Evolutionary conservation across 441 rosid genomes (phyloP).

Genomic region (Gossypium davidsonii): DNA sequence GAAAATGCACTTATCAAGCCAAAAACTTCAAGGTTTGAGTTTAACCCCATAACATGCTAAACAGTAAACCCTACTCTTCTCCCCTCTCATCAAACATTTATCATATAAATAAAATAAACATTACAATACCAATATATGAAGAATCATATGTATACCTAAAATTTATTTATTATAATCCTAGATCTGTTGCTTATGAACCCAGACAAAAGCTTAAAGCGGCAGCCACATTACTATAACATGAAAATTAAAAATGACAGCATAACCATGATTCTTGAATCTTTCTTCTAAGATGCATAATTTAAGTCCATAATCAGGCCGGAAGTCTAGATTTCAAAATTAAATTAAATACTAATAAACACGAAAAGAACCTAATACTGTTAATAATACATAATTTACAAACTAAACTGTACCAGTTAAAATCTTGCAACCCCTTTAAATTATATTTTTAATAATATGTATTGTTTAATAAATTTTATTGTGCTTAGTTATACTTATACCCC

Average conservation of each 20-base stretch:
- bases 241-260: slow-evolving; percentile 11
- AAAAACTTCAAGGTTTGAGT: neutral
- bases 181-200: slow-evolving; percentile 7
- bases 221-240: neutral
- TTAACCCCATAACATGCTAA: neutral
- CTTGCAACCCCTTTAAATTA: neutral
- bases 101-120: neutral
- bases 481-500: neutral
- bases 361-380: neutral
- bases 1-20: neutral
- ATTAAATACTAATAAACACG: neutral
- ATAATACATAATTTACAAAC: neutral
- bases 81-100: neutral
- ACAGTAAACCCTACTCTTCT: neutral
- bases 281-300: neutral
- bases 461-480: neutral
- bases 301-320: neutral
- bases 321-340: neutral
- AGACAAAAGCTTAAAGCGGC: neutral
- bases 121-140: neutral
- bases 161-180: neutral
- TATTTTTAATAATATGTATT: neutral
- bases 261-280: neutral
- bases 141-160: neutral
- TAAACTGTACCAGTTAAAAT: neutral